Evolutionary conservation across 108 stramenopile species (phyloP), one percentile per base, ranked within the genome.

Genomic region (Discostella pseudostelligera): DNA sequence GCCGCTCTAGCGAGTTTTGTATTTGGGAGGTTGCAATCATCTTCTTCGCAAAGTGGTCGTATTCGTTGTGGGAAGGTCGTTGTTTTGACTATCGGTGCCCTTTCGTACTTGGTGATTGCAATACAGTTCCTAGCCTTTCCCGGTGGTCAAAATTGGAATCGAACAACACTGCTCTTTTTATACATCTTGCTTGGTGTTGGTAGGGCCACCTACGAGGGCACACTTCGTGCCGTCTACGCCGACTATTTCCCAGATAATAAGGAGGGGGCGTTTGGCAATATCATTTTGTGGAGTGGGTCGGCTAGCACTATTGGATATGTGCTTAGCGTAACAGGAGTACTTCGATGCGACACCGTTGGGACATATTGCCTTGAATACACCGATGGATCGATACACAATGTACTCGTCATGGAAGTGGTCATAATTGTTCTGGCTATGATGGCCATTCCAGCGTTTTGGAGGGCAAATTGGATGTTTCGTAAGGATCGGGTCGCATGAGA

Each of bases 221-320:
- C 93, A 1, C 72, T 89, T 20, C 76, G 83, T 46, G 89, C 93
- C 9, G 68, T 79, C 22, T 94, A 87, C 78, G 93, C 88, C 13
- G 89, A 90, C 55, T 86, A 65, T 51, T 94, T 94, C 56, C 58
- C 69, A 19, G 56, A 83, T 24, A 87, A 93, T 48, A 85, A 82
- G 51, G 87, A 87, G 47, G 88, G 87, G 4, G 89, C 88, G 20
- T 94, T 89, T 79, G 88, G 81, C 44, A 89, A 89, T 64, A 88
- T 94, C 28, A 88, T 94, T 59, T 65, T 89, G 14, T 88, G 86
- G 62, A 94, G 82, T 65, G 93, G 93, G 11, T 26, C 85, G n/a
- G 76, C 83, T 12, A 80, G 81, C 63, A 77, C 86, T 1, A 29
- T 94, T 25, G 93, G 87, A 8, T 93, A 83, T 66, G 50, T 83